Evolutionary conservation across 495 filamentous ascomycete genomes (phyloP), one percentile per base, ranked within the genome.

Genomic region (Aspergillus indologenus): DNA sequence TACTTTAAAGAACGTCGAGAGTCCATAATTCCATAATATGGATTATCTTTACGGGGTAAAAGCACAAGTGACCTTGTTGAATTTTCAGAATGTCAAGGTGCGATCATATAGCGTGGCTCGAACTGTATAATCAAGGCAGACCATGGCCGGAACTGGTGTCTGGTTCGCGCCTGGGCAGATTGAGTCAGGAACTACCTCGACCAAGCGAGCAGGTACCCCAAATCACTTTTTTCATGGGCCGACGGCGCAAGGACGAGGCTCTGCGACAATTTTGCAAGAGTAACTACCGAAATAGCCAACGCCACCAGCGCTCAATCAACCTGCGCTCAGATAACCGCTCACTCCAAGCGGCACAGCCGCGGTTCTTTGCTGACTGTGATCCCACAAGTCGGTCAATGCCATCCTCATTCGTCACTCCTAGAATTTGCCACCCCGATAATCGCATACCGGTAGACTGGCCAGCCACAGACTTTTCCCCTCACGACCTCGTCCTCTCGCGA

Each of bases 211-310:
- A 59, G 26, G 9, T 44, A 29, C 57, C 57, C 20, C 57, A 59
- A 24, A 22, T 59, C 29, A 45, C 47, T 59, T 53, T 59, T 24
- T 59, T 59, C 44, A 53, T 59, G 51, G 57, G 57, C 18, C 57
- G 50, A 5, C 48, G 53, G 9, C 34, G 45, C 17, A 59, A 59
- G 43, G 45, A 59, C n/a, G 22, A 53, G 45, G 57, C 57, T 46
- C 23, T 59, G 34, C 57, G 57, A n/a, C 43, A 52, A 23, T 42
- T 59, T 22, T 59, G 57, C 51, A n/a, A 46, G n/a, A 59, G 49
- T 42, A 59, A 59, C 24, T 59, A 59, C 31, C 49, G 51, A 20
- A 50, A 50, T 20, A 31, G 26, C 18, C 12, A 20, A 20, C 48
- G 57, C 53, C 34, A 56, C 29, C 49, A 20, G 23, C 40, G 45